phyloP scores from a whole-genome alignment of 2,329 filamentous ascomycete species.

The Aspergillus quadricinctus region DNA sequence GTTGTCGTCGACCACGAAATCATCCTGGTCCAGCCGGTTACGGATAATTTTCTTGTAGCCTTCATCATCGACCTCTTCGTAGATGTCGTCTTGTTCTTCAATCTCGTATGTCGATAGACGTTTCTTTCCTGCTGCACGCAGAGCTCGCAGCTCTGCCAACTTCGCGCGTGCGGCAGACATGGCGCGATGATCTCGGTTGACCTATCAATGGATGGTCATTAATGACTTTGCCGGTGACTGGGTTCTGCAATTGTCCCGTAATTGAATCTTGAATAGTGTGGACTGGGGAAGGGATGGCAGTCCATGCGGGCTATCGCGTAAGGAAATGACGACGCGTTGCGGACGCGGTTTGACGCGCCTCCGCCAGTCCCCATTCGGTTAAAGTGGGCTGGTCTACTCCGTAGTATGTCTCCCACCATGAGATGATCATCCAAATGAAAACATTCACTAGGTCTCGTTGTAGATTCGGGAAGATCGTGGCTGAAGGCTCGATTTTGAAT shows the following conservation, averaged over 20 bases:
- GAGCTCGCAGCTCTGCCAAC: constrained; percentile 71
- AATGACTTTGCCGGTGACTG: constrained; percentile 5
- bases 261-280: constrained; percentile 1
- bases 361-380: constrained; percentile 14
- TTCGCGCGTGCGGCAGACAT: constrained; percentile 34
- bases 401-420: background rate
- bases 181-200: constrained; percentile 3
- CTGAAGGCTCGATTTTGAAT: background rate
- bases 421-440: background rate
- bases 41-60: constrained; percentile 96
- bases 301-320: constrained; percentile 8
- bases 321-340: constrained; percentile 16
- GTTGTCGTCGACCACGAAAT: constrained; percentile 98
- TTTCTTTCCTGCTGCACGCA: constrained; percentile 87
- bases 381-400: constrained; percentile 17
- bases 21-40: constrained; percentile 82
- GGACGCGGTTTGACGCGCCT: constrained; percentile 22
- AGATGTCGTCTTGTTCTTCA: constrained; percentile 76
- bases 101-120: constrained; percentile 82
- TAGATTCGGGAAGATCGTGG: background rate
- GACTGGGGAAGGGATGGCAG: constrained; percentile 11
- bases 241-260: background rate
- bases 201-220: background rate
- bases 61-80: constrained; percentile 95
- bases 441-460: background rate